Base-by-base conservation (phyloP, 2,329 filamentous ascomycete species). In the Catunica adiposa region DNA sequence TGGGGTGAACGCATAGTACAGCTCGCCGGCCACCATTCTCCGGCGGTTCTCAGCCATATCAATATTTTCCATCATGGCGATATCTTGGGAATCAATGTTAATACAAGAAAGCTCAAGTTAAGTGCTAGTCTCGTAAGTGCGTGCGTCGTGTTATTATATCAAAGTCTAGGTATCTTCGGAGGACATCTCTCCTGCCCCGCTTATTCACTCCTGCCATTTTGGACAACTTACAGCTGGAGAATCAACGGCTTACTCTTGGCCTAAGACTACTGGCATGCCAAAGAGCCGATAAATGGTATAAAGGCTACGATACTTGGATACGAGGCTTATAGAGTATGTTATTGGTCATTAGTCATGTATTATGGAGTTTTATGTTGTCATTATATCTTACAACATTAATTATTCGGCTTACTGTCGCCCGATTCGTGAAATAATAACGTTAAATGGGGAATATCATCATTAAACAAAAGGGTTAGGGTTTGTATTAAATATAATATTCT, bases 1-100 rank as follows among this genome's bases (percentile, higher is more conserved):
- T 0, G 85, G 82, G 0, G 78, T 78, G 63, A 89, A 89, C 44
- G 84, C 79, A 62, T 81, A 76, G 66, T 88, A 89, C 9, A 90
- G 74, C 65, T 90, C 80, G 51, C 84, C 84, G 14, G 73, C 71
- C 51, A 70, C 67, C 82, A 86, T 87, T 25, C 72, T 72, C 17
- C 40, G 40, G 42, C 48, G 54, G 7, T 58, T 58, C 44, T 58
- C 56, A 9, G 15, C 40, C 14, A 8, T 34, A 44, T 58, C 53
- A 11, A 58, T 52, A 25, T 46, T 26, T 23, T 55, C 44, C 44
- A 48, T 48, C 17, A 8, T 48, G 23, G 3, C 20, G n/a, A 44
- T 44, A n/a, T 44, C 14, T 44, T 15, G 9, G 8, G 11, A 22
- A 7, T 7, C 15, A 44, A 44, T n/a, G 2, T 15, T 44, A 11